Evolutionary conservation across 2,329 filamentous ascomycete species (phyloP).

Genomic region (Eurotiales sp.): DNA sequence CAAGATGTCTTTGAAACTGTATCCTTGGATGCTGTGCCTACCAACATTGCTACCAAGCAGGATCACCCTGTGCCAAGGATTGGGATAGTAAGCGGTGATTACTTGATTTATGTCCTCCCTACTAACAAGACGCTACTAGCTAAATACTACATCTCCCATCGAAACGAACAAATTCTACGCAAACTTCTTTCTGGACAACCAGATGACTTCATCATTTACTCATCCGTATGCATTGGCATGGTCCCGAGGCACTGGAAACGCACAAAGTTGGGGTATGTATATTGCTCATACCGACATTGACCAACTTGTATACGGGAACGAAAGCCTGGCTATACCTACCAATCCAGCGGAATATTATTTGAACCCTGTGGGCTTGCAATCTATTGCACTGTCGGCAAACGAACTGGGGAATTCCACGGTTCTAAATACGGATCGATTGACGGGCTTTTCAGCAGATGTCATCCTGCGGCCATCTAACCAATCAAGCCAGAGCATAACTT

Average conservation of each 20-base stretch:
- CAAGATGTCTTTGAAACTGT: conserved; percentile 44
- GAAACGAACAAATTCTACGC: conserved; percentile 62
- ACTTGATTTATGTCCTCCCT: neutral
- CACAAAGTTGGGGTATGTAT: conserved; percentile 71
- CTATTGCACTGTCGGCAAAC: conserved; percentile 71
- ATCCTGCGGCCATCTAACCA: conserved; percentile 58
- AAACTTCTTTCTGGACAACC: conserved; percentile 73
- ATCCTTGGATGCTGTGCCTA: conserved; percentile 34
- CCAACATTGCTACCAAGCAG: conserved; percentile 33
- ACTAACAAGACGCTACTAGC: conserved; percentile 22
- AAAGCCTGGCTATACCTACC: conserved; percentile 50
- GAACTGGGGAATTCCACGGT: conserved; percentile 64
- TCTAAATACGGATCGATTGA: conserved; percentile 51
- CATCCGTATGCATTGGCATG: conserved; percentile 71
- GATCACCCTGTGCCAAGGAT: conserved; percentile 42
- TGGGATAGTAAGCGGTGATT: conserved; percentile 32
- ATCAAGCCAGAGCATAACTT: conserved; percentile 61
- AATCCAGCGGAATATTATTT: conserved; percentile 67
- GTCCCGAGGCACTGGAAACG: conserved; percentile 60
- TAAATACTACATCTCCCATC: conserved; percentile 32
- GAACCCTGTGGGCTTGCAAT: conserved; percentile 78
- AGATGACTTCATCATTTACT: conserved; percentile 66
- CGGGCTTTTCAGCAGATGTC: conserved; percentile 61
- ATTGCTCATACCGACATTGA: conserved; percentile 68
- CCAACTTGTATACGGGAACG: conserved; percentile 63